Base-by-base conservation (phyloP, 352 stramenopile genomes). In the Pythium sukuiense region DNA sequence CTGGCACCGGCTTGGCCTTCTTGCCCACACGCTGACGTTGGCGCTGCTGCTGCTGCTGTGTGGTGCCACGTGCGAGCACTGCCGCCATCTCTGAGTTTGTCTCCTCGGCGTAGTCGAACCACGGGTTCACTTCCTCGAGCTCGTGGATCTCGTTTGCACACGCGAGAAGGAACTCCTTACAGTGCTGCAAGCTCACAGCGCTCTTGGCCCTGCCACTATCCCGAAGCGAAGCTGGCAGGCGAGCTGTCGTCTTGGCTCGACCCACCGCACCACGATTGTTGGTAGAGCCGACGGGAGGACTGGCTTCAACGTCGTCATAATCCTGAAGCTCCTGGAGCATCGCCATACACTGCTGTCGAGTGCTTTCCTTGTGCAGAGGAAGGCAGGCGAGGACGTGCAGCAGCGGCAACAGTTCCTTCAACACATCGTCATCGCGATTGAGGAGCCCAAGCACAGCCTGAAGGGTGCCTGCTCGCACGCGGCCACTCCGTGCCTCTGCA, bases 91-190 rank as follows among this genome's bases (percentile, higher is more conserved):
- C 67, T 16, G 68, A 74, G 57, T 46, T 55, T 6, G 73, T 85
- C 53, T 87, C 81, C 32, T 87, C 82, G 20, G 80, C 80, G 46
- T 93, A 92, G 74, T 93, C 85, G 32, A 92, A 91, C 49, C 67
- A 67, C 9, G 83, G 74, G 59, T 81, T 77, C n/a, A 79, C 73
- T 16, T 87, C 84, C 48, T 93, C 83, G 12, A 92, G 72, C 26
- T 93, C 83, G 66, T 90, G 79, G 71, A 93, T 92, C 60, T 93
- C 83, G 69, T 92, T 93, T 13, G 79, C 80, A 62, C 83, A 92
- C 30, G 85, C 83, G 8, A 90, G 76, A 48, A 93, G 56, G 55
- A 92, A 93, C 29, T 78, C 73, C 53, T 81, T 84, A 72, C 83
- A 90, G 60, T 85, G 76, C 50, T 76, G 65, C 9, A 89, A 59